Percentiles rank a stretch among this genome's conserved stretches.
These are phyloP conservation scores for Histomonas meleagridis DNA, from an alignment of 208 protist species.

Conservation along the genomic window DNA sequence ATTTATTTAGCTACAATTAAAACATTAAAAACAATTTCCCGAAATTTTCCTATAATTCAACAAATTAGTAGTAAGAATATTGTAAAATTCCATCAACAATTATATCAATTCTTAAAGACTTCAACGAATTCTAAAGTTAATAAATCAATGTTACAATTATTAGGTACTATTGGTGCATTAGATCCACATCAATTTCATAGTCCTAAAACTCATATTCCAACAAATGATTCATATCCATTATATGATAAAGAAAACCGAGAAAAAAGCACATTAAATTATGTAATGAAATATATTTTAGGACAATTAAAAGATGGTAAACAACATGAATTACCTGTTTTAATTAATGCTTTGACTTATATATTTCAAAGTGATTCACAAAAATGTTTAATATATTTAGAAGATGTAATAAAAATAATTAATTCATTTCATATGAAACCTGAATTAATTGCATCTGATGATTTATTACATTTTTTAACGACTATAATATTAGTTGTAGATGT, in stretches of 20 bases:
- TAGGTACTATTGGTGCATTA: slow-evolving; percentile 1
- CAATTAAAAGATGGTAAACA: neutral
- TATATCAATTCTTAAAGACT: neutral
- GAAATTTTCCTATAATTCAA: neutral
- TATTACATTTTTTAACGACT: neutral
- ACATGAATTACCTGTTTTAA: neutral
- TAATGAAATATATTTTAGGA: neutral
- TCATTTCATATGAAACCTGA: neutral
- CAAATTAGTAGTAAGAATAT: neutral
- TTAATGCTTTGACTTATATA: neutral
- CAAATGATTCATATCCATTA: neutral
- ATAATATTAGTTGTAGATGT: neutral
- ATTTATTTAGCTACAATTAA: neutral
- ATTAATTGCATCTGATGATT: neutral
- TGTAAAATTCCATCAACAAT: neutral
- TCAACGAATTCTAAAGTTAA: neutral
- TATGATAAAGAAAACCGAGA: neutral
- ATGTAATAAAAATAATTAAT: neutral
- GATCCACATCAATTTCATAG: neutral
- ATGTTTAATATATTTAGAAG: neutral
- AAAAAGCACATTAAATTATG: neutral
- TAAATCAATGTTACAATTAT: neutral
- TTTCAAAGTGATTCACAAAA: neutral
- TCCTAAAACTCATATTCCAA: neutral
- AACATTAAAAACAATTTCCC: neutral